These are phyloP conservation scores for Crucihimalaya himalaica DNA, from an alignment of 345 rosid genomes.

Conservation along the genomic window DNA sequence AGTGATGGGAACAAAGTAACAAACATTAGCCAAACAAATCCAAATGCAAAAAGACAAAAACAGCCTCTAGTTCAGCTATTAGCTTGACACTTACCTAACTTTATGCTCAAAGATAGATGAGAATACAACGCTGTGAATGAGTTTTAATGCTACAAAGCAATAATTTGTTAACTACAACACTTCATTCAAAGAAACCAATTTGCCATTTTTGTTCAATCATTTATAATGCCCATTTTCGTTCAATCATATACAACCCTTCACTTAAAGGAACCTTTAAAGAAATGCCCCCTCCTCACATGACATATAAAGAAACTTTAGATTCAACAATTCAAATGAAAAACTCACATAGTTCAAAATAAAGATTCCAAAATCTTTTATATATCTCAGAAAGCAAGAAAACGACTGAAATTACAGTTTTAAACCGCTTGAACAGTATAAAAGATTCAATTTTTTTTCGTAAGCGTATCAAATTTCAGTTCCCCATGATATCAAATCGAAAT, in stretches of 20 bases:
- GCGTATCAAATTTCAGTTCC: neutral
- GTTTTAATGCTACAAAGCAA: neutral
- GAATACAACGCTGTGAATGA: neutral
- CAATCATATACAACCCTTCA: neutral
- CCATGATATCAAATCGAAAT: neutral
- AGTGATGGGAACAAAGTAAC: neutral
- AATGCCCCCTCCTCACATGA: neutral
- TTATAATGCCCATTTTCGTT: neutral
- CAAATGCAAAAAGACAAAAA: neutral
- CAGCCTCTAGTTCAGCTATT: neutral
- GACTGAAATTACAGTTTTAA: neutral
- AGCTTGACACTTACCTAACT: neutral
- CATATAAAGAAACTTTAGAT: neutral
- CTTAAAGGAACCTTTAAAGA: neutral
- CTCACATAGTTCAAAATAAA: neutral
- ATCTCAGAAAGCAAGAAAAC: neutral
- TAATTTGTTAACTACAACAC: neutral
- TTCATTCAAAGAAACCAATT: neutral
- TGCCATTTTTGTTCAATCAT: constrained; percentile 8
- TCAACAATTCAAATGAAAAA: neutral
- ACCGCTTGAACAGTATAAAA: neutral
- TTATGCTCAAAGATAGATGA: neutral
- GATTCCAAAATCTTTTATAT: neutral
- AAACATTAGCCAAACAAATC: neutral
- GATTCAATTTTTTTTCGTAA: neutral